A percentile compares a stretch with the other conserved stretches of the same genome.
Evolutionary conservation across 2,329 filamentous ascomycete species (phyloP).

Genomic region (Pseudocercospora crystallina): DNA sequence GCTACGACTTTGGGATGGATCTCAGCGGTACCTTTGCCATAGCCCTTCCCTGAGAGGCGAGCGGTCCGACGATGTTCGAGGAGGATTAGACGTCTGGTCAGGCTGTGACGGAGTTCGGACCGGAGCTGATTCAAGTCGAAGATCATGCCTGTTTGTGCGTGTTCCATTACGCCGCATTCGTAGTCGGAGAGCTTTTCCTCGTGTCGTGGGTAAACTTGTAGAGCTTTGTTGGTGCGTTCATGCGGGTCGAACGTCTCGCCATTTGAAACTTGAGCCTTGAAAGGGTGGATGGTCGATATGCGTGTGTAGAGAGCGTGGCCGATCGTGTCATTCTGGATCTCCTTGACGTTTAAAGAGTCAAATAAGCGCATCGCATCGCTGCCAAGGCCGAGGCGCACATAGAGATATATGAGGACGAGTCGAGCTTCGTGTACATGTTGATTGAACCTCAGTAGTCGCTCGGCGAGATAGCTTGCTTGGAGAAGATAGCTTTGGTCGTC

Average conservation of each 20-base stretch:
- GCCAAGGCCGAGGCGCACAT: constrained; percentile 35
- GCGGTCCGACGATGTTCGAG: constrained; percentile 36
- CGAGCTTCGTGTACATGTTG: constrained; percentile 35
- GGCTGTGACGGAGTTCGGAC: constrained; percentile 29
- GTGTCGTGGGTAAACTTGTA: constrained; percentile 32
- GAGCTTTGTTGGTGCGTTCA: constrained; percentile 28
- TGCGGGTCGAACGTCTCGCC: constrained; percentile 30
- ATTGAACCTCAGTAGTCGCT: constrained; percentile 29
- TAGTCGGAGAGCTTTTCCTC: constrained; percentile 36
- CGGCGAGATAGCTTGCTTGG: constrained; percentile 32
- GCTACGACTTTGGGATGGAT: constrained; percentile 28
- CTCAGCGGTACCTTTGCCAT: constrained; percentile 20
- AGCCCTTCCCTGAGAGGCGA: constrained; percentile 28
- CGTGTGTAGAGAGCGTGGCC: constrained; percentile 36
- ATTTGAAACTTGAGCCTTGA: constrained; percentile 21
- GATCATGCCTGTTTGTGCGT: constrained; percentile 37
- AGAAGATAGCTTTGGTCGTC: constrained; percentile 26
- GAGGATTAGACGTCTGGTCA: constrained; percentile 32
- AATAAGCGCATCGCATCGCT: constrained; percentile 33
- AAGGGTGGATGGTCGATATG: constrained; percentile 33
- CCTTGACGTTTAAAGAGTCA: constrained; percentile 36
- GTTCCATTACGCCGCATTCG: constrained; percentile 30
- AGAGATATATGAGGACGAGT: constrained; percentile 36
- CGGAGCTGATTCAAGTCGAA: constrained; percentile 38
- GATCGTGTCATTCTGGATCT: constrained; percentile 39